Base-by-base conservation (phyloP, 768 basidiomycete genomes). In the Rhizopogon salebrosus region DNA sequence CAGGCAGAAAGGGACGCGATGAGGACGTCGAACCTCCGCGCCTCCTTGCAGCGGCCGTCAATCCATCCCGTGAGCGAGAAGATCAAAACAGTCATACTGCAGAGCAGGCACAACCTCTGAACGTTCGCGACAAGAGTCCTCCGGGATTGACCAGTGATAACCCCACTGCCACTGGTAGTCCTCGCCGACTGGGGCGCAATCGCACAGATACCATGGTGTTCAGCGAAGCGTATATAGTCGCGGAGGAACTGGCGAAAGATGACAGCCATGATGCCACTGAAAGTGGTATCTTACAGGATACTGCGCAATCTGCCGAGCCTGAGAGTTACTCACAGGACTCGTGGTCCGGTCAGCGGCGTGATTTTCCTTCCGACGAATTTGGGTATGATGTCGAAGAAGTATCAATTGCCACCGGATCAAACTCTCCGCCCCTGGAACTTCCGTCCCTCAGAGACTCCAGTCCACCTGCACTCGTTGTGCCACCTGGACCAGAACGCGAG, bases 131-230 rank as follows among this genome's bases (percentile, higher is more conserved):
- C n/a, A 58, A 48, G 34, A 64, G 62, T 51, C 63, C 68, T 10
- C 64, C 62, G 8, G 59, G 57, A 22, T 40, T 68, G 20, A 59
- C 59, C 11, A 8, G 35, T 18, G 18, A 46, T 41, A 56, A 26
- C 16, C 57, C 57, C 16, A 37, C 59, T 7, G 65, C 54, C 49
- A 61, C 56, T 2, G 70, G 73, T 52, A 76, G 75, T 59, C 73
- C 79, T 36, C 70, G 79, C 8, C 76, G 67, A 37, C 59, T 73
- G 20, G 80, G 84, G 1, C 72, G 86, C 29, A 77, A 65, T 55
- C 72, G 86, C 55, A 88, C 87, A 8, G 86, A 87, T 57, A 89
- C 87, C 2, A 89, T 89, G 87, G 78, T 89, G 20, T 78, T 81
- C 57, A 80, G 78, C 60, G 77, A 79, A 54, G 71, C 62, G 0